Evolutionary conservation across 2,329 filamentous ascomycete species (phyloP).

Genomic region (Colletotrichum sp.): DNA sequence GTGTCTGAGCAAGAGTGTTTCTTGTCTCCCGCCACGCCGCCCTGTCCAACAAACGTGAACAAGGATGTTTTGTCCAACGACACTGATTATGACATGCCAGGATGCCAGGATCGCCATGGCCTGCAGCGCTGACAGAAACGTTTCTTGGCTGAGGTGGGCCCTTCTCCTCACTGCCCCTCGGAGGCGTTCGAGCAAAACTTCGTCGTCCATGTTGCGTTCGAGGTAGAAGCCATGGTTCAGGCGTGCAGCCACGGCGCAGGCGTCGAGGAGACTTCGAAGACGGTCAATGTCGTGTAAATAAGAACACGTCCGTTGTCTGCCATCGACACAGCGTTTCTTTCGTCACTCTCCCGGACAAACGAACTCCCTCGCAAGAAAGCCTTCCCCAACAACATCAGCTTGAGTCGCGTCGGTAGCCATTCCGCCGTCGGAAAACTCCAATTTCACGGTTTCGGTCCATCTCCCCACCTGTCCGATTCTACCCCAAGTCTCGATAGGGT

Average conservation of each 20-base stretch:
- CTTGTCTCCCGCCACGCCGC: not conserved
- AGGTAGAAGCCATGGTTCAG: not conserved
- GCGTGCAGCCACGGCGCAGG: not conserved
- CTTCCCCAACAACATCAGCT: not conserved
- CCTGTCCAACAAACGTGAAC: not conserved
- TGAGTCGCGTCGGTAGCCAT: not conserved
- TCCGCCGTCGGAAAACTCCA: conserved; percentile 6
- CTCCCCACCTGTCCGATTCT: conserved; percentile 7
- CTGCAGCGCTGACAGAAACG: conserved; percentile 17
- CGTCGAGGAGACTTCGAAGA: not conserved
- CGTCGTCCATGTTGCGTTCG: not conserved
- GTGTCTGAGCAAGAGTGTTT: not conserved
- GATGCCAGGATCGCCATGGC: not conserved
- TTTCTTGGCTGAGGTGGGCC: not conserved
- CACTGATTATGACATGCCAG: not conserved
- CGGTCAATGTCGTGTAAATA: not conserved
- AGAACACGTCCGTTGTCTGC: not conserved
- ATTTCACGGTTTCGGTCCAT: not conserved
- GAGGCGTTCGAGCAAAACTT: not conserved
- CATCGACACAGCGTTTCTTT: not conserved
- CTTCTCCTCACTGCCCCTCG: not conserved
- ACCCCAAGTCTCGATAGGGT: conserved; percentile 5
- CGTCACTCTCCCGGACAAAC: not conserved
- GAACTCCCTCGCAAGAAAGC: not conserved
- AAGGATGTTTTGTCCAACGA: not conserved